phyloP scores from a whole-genome alignment of 2,329 filamentous ascomycete genomes.

The Cercospora sesami region DNA sequence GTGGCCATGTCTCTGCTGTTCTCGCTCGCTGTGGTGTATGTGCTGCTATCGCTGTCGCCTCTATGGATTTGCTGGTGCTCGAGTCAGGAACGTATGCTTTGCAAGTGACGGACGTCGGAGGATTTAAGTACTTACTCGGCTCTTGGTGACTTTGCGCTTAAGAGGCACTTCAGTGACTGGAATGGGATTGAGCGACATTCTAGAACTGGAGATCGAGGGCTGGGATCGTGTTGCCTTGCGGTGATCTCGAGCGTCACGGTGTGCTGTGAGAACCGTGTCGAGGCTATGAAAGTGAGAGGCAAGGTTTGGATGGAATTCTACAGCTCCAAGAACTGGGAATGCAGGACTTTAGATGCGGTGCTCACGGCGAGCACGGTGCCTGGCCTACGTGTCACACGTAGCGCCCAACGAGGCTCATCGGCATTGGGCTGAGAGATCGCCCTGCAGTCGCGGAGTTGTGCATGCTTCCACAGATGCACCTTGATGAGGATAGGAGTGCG shows the following conservation, averaged over 20 bases:
- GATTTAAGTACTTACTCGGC: background rate
- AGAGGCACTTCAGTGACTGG: slow-evolving; percentile 9
- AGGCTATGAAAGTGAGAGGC: background rate
- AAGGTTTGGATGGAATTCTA: background rate
- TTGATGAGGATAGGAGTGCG: background rate
- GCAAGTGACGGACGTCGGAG: background rate
- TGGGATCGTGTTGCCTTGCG: background rate
- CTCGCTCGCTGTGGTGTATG: slow-evolving; percentile 6
- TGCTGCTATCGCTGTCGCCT: slow-evolving; percentile 16
- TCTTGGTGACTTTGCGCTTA: slow-evolving; percentile 6
- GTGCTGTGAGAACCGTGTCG: background rate
- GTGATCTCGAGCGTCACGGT: slow-evolving; percentile 3
- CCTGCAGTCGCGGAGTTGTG: background rate
- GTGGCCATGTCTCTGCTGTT: slow-evolving; percentile 14
- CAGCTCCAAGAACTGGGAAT: background rate
- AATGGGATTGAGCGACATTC: slow-evolving; percentile 12
- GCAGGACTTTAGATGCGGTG: slow-evolving; percentile 1
- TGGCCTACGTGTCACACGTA: slow-evolving; percentile 1
- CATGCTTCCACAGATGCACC: background rate
- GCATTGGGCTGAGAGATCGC: slow-evolving; percentile 9
- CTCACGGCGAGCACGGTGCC: slow-evolving; percentile 4
- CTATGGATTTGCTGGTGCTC: slow-evolving; percentile 31
- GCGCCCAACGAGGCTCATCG: slow-evolving; percentile 9
- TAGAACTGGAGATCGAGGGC: background rate
- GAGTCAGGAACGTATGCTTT: background rate